phyloP scores from a whole-genome alignment of 2,329 filamentous ascomycete genomes.

The Chrysoporthe puriensis region DNA sequence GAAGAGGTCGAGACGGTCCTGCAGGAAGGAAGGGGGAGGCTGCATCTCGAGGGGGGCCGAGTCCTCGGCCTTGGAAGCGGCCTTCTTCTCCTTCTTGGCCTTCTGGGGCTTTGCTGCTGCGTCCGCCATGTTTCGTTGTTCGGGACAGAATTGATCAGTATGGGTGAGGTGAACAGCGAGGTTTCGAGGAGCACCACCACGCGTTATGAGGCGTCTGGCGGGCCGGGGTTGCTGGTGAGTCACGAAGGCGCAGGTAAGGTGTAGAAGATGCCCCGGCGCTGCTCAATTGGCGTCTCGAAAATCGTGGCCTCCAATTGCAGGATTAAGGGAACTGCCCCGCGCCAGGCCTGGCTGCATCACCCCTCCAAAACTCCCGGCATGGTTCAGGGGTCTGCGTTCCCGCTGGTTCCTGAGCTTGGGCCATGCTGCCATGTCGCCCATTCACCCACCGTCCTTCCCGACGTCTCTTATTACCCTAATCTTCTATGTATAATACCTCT shows the following conservation, averaged over 20 bases:
- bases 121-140: constrained; percentile 21
- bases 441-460: neutral
- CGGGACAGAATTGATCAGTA: neutral
- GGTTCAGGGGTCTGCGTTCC: constrained; percentile 13
- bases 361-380: constrained; percentile 20
- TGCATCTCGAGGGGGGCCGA: constrained; percentile 51
- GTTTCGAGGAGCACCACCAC: constrained; percentile 7
- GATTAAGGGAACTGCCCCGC: constrained; percentile 25
- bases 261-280: neutral
- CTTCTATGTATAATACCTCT: neutral
- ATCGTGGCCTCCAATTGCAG: constrained; percentile 26
- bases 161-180: neutral
- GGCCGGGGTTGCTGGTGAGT: constrained; percentile 15
- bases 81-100: constrained; percentile 56
- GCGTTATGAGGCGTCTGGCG: neutral
- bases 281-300: constrained; percentile 20
- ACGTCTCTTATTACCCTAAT: neutral
- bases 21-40: constrained; percentile 73
- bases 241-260: constrained; percentile 4
- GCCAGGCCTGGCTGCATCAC: constrained; percentile 5
- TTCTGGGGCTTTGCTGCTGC: constrained; percentile 36
- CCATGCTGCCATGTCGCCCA: neutral
- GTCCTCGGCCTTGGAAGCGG: constrained; percentile 41
- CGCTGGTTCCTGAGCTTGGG: neutral
- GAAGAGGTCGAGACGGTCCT: constrained; percentile 84